These are phyloP conservation scores for Mucor circinelloides DNA, from an alignment of 371 early-diverging fungal species.

Conservation along the genomic window DNA sequence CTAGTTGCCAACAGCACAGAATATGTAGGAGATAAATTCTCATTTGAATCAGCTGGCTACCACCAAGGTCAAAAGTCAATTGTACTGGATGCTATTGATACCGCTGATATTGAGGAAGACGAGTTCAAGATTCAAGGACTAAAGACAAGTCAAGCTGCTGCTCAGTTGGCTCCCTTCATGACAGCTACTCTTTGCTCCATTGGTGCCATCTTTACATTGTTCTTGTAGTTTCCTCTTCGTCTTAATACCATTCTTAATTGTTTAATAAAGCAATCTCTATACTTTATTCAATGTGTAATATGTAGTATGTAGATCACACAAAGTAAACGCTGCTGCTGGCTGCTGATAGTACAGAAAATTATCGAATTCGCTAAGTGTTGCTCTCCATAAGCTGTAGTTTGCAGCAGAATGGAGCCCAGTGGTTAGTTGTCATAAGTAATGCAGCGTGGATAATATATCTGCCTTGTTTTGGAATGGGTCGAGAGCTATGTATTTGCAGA, in stretches of 20 bases:
- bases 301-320: too few species aligned
- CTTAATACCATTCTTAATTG: not conserved
- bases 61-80: conserved; percentile 46
- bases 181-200: not conserved
- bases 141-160: not conserved
- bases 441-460: too few species aligned
- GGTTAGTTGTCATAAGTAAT: too few species aligned
- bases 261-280: too few species aligned
- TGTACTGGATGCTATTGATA: conserved; percentile 2
- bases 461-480: too few species aligned
- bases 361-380: too few species aligned
- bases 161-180: not conserved
- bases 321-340: too few species aligned
- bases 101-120: conserved; percentile 1
- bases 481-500: too few species aligned
- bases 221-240: not conserved
- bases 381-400: too few species aligned
- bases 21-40: conserved; percentile 46
- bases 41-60: conserved; percentile 50
- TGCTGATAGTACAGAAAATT: too few species aligned
- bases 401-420: too few species aligned
- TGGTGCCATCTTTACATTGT: not conserved
- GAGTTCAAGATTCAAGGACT: conserved; percentile 1
- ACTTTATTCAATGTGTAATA: too few species aligned
- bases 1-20: conserved; percentile 27